These are phyloP conservation scores for Hebeloma cylindrosporum DNA, from an alignment of 768 basidiomycete species.

Conservation along the genomic window DNA sequence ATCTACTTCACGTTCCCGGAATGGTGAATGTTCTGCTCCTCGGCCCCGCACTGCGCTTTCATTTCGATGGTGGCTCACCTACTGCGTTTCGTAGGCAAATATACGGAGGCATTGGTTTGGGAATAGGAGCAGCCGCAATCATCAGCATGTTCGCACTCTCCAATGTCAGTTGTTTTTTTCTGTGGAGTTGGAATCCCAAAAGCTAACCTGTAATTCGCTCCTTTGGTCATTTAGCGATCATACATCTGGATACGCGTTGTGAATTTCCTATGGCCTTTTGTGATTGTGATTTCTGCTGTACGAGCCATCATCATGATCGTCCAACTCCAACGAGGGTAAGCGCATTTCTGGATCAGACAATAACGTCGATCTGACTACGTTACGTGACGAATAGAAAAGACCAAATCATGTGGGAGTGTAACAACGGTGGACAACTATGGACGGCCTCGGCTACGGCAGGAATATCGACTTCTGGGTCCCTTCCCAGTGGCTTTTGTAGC, in stretches of 20 bases:
- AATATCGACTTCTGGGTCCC: slow-evolving; percentile 35
- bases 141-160: slow-evolving; percentile 60
- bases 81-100: slow-evolving; percentile 48
- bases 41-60: background rate
- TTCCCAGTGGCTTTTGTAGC: slow-evolving; percentile 59
- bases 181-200: slow-evolving; percentile 18
- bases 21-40: slow-evolving; percentile 43
- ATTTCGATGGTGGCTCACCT: background rate
- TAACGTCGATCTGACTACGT: slow-evolving; percentile 15
- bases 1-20: slow-evolving; percentile 66
- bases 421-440: slow-evolving; percentile 69
- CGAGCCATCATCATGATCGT: slow-evolving; percentile 74
- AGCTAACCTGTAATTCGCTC: slow-evolving; percentile 17
- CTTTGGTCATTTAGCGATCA: slow-evolving; percentile 49
- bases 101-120: slow-evolving; percentile 65
- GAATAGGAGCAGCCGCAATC: slow-evolving; percentile 48
- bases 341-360: slow-evolving; percentile 18
- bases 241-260: slow-evolving; percentile 65
- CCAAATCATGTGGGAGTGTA: slow-evolving; percentile 73
- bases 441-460: slow-evolving; percentile 43
- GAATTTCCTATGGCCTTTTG: slow-evolving; percentile 70
- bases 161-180: slow-evolving; percentile 46
- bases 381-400: slow-evolving; percentile 46
- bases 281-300: slow-evolving; percentile 62
- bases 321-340: slow-evolving; percentile 65